Evolutionary conservation across 1,284 basidiomycete species (phyloP).

Genomic region (Fistulinella cinereoalba): DNA sequence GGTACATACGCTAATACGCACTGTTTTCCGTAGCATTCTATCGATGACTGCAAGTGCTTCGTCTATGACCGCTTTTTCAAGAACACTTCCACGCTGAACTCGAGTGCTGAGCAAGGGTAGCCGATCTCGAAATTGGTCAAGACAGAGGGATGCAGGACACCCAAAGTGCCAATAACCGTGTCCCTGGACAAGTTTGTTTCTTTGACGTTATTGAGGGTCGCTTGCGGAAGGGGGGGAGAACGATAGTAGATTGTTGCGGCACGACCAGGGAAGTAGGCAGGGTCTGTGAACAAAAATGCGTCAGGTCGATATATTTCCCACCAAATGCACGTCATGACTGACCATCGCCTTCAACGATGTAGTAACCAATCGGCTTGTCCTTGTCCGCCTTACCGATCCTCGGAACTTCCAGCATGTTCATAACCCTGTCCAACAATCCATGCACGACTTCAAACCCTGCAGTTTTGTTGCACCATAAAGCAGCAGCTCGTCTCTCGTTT

Average conservation of each 20-base stretch:
- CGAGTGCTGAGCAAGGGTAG: conserved; percentile 94
- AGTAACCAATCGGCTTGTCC: conserved; percentile 77
- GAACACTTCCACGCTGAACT: conserved; percentile 93
- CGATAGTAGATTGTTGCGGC: conserved; percentile 91
- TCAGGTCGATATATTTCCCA: conserved; percentile 4
- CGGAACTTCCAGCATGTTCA: conserved; percentile 92
- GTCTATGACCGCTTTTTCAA: conserved; percentile 59
- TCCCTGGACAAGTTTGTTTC: conserved; percentile 42
- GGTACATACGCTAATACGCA: conserved; percentile 1
- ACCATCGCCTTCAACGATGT: conserved; percentile 86
- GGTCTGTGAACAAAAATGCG: conserved; percentile 48
- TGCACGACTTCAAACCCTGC: conserved; percentile 98
- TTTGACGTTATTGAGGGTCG: conserved; percentile 17
- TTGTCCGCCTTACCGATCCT: conserved; percentile 62
- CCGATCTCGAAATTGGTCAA: conserved; percentile 89
- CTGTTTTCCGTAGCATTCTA: not conserved
- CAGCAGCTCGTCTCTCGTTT: conserved; percentile 86
- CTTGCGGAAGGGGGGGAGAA: conserved; percentile 38
- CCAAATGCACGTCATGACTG: conserved; percentile 21
- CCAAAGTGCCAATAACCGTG: conserved; percentile 77
- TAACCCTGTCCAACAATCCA: conserved; percentile 89
- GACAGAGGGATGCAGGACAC: conserved; percentile 90
- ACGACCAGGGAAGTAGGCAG: conserved; percentile 92
- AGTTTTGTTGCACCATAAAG: conserved; percentile 93
- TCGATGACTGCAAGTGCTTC: conserved; percentile 28